Percentiles rank a stretch among this genome's conserved stretches.
Conservation (phyloP, 2,329 filamentous ascomycete species). For the Chaetomium olivaceum region DNA sequence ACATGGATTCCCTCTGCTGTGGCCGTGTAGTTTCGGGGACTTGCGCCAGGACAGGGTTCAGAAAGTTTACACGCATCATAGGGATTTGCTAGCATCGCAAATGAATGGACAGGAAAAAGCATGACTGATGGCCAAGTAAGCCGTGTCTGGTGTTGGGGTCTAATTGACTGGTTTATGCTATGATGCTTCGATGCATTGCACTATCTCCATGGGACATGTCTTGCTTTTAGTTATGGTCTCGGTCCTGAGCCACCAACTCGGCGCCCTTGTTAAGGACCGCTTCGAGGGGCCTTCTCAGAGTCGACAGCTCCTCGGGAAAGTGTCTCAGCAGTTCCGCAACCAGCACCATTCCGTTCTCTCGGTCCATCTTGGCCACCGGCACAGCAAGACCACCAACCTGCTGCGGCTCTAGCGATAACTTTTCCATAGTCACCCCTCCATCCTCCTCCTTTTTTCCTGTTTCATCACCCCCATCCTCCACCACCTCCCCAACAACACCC, state of each 20-base stretch:
- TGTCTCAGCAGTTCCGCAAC: conserved; percentile 56
- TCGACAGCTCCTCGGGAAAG: conserved; percentile 44
- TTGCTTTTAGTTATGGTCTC: conserved; percentile 12
- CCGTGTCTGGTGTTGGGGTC: conserved; percentile 17
- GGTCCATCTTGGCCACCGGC: conserved; percentile 52
- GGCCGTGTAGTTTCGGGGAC: conserved; percentile 34
- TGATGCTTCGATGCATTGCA: neutral
- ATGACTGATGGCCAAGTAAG: conserved; percentile 31
- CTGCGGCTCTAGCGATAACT: conserved; percentile 48
- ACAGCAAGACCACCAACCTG: conserved; percentile 43
- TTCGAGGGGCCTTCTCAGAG: conserved; percentile 45
- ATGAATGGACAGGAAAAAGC: conserved; percentile 37
- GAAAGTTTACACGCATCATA: conserved; percentile 35
- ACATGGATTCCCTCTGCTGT: conserved; percentile 28
- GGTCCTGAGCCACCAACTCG: conserved; percentile 41
- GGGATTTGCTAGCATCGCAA: conserved; percentile 37
- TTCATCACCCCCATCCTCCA: conserved; percentile 1
- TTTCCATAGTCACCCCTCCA: conserved; percentile 35
- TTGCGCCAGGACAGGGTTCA: conserved; percentile 31
- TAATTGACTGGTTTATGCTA: conserved; percentile 21
- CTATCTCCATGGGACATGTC: neutral
- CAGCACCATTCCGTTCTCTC: conserved; percentile 63
- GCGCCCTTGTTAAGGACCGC: conserved; percentile 54
- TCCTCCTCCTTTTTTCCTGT: conserved; percentile 21
- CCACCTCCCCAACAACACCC: neutral